phyloP scores from a whole-genome alignment of 148 eudicot species.

The Rhododendron ovatum region DNA sequence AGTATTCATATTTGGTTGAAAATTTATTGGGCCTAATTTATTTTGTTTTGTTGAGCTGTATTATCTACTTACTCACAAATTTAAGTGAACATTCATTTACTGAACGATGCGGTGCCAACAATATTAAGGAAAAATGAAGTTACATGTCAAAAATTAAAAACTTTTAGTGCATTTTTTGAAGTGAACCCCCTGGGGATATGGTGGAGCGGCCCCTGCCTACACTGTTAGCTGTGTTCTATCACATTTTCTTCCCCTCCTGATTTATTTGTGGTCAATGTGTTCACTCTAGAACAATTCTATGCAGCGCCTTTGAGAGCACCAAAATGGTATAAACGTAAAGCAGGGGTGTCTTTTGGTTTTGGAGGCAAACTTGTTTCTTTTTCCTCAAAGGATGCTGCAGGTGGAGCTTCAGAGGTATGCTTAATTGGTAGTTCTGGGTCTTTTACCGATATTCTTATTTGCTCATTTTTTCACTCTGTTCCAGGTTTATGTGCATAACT shows the following conservation, averaged over 20 bases:
- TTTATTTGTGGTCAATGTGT: not conserved
- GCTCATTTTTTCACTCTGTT: conserved; percentile 9
- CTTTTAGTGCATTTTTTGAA: not conserved
- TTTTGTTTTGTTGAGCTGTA: not conserved
- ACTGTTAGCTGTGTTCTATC: not conserved
- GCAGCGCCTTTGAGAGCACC: conserved; percentile 86
- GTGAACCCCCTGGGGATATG: not conserved
- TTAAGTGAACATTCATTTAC: too few relatives aligned
- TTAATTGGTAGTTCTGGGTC: not conserved
- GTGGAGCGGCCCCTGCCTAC: not conserved
- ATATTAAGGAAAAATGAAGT: not conserved
- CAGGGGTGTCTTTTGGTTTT: conserved; percentile 94
- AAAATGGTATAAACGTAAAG: conserved; percentile 86
- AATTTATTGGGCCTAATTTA: not conserved
- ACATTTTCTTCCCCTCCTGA: not conserved
- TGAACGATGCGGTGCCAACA: not conserved
- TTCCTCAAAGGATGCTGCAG: conserved; percentile 42
- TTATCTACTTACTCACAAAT: not conserved
- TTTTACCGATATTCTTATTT: not conserved
- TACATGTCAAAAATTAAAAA: not conserved
- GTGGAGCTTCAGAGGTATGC: conserved; percentile 78
- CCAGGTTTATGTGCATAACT: conserved; percentile 72
- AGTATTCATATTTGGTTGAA: not conserved
- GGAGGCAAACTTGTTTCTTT: conserved; percentile 89
- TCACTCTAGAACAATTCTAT: conserved; percentile 1